Evolutionary conservation across 1,284 basidiomycete genomes (phyloP), one percentile per base, ranked within the genome.

Genomic region (Leucoagaricus sp.): DNA sequence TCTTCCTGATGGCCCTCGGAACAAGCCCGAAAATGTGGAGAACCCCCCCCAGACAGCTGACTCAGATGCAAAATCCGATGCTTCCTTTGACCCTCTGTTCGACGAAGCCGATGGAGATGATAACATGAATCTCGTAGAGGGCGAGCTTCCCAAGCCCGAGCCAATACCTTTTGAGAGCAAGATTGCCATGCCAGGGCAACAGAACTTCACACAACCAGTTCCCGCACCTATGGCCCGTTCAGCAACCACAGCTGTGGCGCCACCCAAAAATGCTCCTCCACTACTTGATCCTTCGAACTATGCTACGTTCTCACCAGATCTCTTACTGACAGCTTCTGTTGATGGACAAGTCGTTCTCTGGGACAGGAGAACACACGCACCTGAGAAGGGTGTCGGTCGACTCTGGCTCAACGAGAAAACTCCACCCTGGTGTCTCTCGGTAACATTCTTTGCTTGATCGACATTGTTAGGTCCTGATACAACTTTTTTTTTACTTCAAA

Each of bases 381-480:
- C 80, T 28, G 85, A 87, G 28, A 72, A 71, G 29, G 90, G 92
- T 4, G 91, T 96, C 1, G 93, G 94, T 21, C 79, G 94, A 56
- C 73, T 98, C 44, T 86, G 89, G 78, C 85, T 95, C 73, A 91
- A 88, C 62, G 91, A 93, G 60, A 93, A 91, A 71, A 94, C 93
- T 9, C 94, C 95, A 21, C 96, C 96, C 0, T 98, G 96, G 96
- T 97, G 94, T 73, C 84, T 96, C 67, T 94, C 94, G 63, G 89
- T 93, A 69, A 69, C 84, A 77, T 10, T 25, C 17, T 36, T 45
- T n/a, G 40, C 36, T 50, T 17, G 44, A 34, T 25, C 13, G 13
- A 25, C n/a, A 31, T 19, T 9, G 12, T 25, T 15, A 40, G 17
- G 55, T 57, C 38, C 34, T 56, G n/a, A 29, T 15, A 62, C 46